Base-by-base conservation (phyloP, 2,329 filamentous ascomycete species). In the Hypoxylon sp. region DNA sequence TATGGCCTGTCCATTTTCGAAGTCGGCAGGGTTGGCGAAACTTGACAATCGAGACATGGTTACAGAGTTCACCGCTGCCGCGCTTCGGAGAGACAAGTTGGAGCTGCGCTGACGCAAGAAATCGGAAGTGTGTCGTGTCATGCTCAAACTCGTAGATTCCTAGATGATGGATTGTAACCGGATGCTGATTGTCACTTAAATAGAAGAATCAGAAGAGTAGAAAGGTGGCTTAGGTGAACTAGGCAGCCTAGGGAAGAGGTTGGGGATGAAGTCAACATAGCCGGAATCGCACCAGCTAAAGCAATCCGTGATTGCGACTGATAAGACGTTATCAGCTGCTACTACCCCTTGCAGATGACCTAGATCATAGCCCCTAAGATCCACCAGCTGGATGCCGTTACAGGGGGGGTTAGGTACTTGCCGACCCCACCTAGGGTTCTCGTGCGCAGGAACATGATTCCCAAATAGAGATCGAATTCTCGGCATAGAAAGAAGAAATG, bases 81-180 rank as follows among this genome's bases (percentile, higher is more conserved):
- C 76, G 58, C 82, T 79, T 71, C 83, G 84, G 48, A 85, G 79
- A 31, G 84, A 84, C 66, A 85, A 71, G 67, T 80, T 79, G 67
- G 84, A 85, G 67, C 76, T 78, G 66, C 83, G 82, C 47, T 81
- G 78, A 66, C 80, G 81, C 67, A 84, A 76, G 73, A 81, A 82
- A 19, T 83, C 80, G 67, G 83, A 77, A 1, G 83, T 83, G 70
- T 83, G 81, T 66, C 80, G 80, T 48, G 82, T 84, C 85, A 86
- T 86, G 33, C 58, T 46, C 29, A 14, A 29, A 60, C 50, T 63
- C n/a, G 44, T 51, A 66, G 35, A 24, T 22, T 11, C 1, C 14
- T 42, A 35, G 35, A 10, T 53, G 29, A 48, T 11, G 22, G n/a
- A 26, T 11, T 26, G 26, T 4, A 48, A 37, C 10, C 24, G 29